Conservation (phyloP, 2,329 filamentous ascomycete genomes). For the Didymella arachidicola region DNA sequence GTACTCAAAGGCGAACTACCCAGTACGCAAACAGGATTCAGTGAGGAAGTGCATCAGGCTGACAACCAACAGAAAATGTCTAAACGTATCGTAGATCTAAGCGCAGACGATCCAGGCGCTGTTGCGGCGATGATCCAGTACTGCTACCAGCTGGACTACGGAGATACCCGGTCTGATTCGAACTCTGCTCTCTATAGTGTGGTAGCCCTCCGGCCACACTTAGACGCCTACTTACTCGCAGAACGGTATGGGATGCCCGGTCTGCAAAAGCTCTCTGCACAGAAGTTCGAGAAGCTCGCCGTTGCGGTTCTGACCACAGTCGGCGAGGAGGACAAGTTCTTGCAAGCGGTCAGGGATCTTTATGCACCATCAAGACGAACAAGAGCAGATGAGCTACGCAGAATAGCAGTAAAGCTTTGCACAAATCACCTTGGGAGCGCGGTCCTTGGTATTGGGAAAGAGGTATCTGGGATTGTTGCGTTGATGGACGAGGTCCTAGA, state of each 20-base stretch:
- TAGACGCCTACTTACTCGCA: constrained; percentile 42
- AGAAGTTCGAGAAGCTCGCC: constrained; percentile 40
- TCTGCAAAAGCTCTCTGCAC: constrained; percentile 33
- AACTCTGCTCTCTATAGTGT: constrained; percentile 32
- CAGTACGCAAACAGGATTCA: constrained; percentile 17
- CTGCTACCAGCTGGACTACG: constrained; percentile 44
- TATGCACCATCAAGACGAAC: constrained; percentile 34
- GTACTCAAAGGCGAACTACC: constrained; percentile 36
- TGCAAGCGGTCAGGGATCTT: constrained; percentile 36
- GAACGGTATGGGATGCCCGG: constrained; percentile 40
- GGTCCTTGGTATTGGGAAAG: constrained; percentile 38
- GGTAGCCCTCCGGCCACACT: constrained; percentile 35
- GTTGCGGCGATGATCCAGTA: constrained; percentile 48
- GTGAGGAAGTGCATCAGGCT: constrained; percentile 2
- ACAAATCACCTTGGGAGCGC: constrained; percentile 42
- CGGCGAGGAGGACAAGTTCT: constrained; percentile 36
- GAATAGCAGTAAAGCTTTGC: constrained; percentile 35
- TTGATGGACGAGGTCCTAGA: constrained; percentile 43
- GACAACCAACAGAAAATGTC: constrained; percentile 31
- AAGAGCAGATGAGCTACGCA: constrained; percentile 34
- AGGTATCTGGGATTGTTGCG: constrained; percentile 37
- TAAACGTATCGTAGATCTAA: constrained; percentile 40
- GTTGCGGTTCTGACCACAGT: constrained; percentile 30
- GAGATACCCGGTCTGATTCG: constrained; percentile 31
- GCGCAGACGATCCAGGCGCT: constrained; percentile 41